Evolutionary conservation across 768 basidiomycete species (phyloP).

Genomic region (button mushroom (Agaricus bisporus)): DNA sequence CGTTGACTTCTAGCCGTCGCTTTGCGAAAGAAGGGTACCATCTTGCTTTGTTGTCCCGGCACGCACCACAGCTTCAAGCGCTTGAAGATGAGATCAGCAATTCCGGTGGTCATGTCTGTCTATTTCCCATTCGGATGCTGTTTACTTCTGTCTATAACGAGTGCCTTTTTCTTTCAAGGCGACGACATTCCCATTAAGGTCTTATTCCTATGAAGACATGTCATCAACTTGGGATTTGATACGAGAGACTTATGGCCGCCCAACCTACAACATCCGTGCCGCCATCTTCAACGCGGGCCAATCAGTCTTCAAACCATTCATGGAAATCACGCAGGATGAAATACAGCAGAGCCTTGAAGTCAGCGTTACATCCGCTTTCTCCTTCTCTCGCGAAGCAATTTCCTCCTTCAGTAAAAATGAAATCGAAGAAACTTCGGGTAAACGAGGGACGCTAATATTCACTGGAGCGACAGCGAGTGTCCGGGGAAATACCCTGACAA

Average conservation of each 20-base stretch:
- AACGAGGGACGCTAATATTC: constrained; percentile 60
- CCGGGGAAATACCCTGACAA: constrained; percentile 56
- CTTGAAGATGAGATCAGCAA: constrained; percentile 50
- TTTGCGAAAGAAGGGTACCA: constrained; percentile 61
- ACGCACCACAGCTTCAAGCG: constrained; percentile 41
- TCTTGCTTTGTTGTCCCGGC: constrained; percentile 61
- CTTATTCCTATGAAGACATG: constrained; percentile 46
- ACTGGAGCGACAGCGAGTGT: constrained; percentile 68
- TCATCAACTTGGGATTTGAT: constrained; percentile 41
- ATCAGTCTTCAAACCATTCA: constrained; percentile 60
- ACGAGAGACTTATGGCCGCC: constrained; percentile 38
- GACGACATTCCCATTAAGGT: constrained; percentile 44
- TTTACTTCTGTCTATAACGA: neutral
- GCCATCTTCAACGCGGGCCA: constrained; percentile 61
- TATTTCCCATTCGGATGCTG: neutral
- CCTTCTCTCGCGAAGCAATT: constrained; percentile 58
- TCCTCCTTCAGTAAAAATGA: constrained; percentile 54
- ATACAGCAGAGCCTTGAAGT: constrained; percentile 42
- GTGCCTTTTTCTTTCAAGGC: constrained; percentile 32
- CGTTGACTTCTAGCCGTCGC: constrained; percentile 34
- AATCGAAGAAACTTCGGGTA: constrained; percentile 40
- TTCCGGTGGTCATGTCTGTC: constrained; percentile 51
- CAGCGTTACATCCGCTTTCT: constrained; percentile 53
- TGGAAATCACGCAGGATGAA: constrained; percentile 56
- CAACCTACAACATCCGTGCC: constrained; percentile 46